phyloP scores from a whole-genome alignment of 2,329 filamentous ascomycete genomes.

The Mollisiaceae sp. region DNA sequence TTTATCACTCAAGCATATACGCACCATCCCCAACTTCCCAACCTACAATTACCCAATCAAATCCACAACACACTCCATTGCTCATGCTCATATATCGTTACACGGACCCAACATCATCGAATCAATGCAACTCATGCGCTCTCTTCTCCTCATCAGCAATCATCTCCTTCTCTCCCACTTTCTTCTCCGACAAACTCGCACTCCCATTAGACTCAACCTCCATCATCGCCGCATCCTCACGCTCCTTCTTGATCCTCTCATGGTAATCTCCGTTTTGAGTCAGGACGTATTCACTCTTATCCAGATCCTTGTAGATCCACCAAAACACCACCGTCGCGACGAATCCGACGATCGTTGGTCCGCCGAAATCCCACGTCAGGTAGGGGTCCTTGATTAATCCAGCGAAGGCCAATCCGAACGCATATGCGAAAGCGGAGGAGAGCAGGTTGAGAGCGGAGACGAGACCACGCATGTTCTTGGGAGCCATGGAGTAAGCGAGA shows the following conservation, averaged over 20 bases:
- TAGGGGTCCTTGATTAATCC: slow-evolving; percentile 55
- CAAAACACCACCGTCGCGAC: slow-evolving; percentile 53
- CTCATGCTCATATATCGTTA: no score
- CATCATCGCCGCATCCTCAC: slow-evolving; percentile 7
- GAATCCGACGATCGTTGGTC: slow-evolving; percentile 51
- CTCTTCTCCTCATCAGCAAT: neutral
- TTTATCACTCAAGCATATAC: no score
- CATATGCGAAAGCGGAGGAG: slow-evolving; percentile 52
- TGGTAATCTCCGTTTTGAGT: slow-evolving; percentile 42
- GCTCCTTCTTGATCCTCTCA: slow-evolving; percentile 4
- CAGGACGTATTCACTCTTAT: slow-evolving; percentile 51
- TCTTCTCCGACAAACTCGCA: slow-evolving; percentile 14
- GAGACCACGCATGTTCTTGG: slow-evolving; percentile 56
- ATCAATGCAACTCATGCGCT: no score
- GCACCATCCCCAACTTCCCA: no score
- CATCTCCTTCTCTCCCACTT: slow-evolving; percentile 1
- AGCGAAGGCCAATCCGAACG: slow-evolving; percentile 51
- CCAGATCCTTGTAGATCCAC: slow-evolving; percentile 53
- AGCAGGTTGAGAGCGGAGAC: slow-evolving; percentile 57
- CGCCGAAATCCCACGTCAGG: slow-evolving; percentile 57
- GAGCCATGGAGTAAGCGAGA: slow-evolving; percentile 57
- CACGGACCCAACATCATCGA: no score
- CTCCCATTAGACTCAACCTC: slow-evolving; percentile 9
- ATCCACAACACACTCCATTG: no score
- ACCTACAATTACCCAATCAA: no score